These are phyloP conservation scores for Myriangium duriaei DNA, from an alignment of 2,329 filamentous ascomycete species.

Conservation along the genomic window DNA sequence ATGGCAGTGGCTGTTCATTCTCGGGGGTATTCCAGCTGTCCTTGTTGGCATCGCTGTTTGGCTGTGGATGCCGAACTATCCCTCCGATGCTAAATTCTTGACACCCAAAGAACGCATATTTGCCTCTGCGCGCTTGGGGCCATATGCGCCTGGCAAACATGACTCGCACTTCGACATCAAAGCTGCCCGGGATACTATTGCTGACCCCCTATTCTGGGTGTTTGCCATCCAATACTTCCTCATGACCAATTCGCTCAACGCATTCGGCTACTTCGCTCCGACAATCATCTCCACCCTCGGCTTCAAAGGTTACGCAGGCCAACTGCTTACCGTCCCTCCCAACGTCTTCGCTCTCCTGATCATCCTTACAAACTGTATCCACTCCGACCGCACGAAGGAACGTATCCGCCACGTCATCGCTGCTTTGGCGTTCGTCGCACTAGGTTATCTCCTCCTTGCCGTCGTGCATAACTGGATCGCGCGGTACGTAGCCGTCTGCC, in stretches of 20 bases:
- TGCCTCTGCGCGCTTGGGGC: conserved; percentile 7
- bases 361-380: conserved; percentile 9
- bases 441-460: conserved; percentile 11
- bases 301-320: conserved; percentile 7
- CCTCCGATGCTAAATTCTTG: conserved; percentile 18
- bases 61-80: conserved; percentile 20
- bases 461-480: conserved; percentile 12
- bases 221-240: conserved; percentile 9
- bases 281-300: conserved; percentile 8
- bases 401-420: conserved; percentile 10
- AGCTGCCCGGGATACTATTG: conserved; percentile 4
- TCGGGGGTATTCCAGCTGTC: conserved; percentile 26
- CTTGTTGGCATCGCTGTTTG: conserved; percentile 17
- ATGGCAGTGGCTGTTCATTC: conserved; percentile 38
- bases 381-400: conserved; percentile 12
- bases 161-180: conserved; percentile 12
- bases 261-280: conserved; percentile 8
- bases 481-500: conserved; percentile 12
- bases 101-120: conserved; percentile 28
- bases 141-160: conserved; percentile 10
- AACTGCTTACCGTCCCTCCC: conserved; percentile 7
- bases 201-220: conserved; percentile 7
- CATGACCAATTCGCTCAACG: conserved; percentile 9
- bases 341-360: conserved; percentile 8
- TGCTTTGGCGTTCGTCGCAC: conserved; percentile 9